These are phyloP conservation scores for Ceratocystis diversiconidia DNA, from an alignment of 2,329 filamentous ascomycete species.

Conservation along the genomic window DNA sequence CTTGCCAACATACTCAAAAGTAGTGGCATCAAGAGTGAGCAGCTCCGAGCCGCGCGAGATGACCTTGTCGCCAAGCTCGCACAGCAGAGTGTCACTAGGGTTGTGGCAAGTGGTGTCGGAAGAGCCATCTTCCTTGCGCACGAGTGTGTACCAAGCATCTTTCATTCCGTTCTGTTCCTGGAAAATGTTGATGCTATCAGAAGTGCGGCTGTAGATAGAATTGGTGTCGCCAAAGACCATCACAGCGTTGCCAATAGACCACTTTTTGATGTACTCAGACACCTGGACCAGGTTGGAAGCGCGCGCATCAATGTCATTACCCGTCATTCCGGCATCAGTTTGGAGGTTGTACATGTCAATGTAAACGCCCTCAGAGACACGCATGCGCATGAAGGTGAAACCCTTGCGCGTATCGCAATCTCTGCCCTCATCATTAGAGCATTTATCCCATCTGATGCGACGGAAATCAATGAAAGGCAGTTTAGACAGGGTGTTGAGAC, in stretches of 20 bases:
- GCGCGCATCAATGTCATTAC: slow-evolving; percentile 40
- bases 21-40: slow-evolving; percentile 33
- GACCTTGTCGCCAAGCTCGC: slow-evolving; percentile 55
- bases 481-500: slow-evolving; percentile 49
- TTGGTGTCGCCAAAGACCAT: slow-evolving; percentile 53
- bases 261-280: slow-evolving; percentile 39
- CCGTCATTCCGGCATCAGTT: slow-evolving; percentile 45
- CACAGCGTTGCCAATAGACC: slow-evolving; percentile 46
- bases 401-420: slow-evolving; percentile 58
- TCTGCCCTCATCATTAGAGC: slow-evolving; percentile 38
- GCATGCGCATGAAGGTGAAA: slow-evolving; percentile 50
- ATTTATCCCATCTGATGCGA: slow-evolving; percentile 44
- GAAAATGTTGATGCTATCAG: slow-evolving; percentile 41
- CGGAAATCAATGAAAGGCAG: slow-evolving; percentile 41
- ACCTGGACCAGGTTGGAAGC: slow-evolving; percentile 46
- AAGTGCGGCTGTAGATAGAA: slow-evolving; percentile 44
- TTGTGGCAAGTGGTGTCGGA: slow-evolving; percentile 40
- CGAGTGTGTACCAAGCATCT: slow-evolving; percentile 46
- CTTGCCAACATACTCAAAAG: slow-evolving; percentile 40
- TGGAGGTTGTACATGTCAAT: slow-evolving; percentile 55
- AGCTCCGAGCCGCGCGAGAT: slow-evolving; percentile 42
- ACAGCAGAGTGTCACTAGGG: slow-evolving; percentile 38
- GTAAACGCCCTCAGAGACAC: slow-evolving; percentile 35
- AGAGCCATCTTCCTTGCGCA: slow-evolving; percentile 33
- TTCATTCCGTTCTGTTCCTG: slow-evolving; percentile 36